Base-by-base conservation (phyloP, 179 eudicot genomes). In the Silene vulgaris region DNA sequence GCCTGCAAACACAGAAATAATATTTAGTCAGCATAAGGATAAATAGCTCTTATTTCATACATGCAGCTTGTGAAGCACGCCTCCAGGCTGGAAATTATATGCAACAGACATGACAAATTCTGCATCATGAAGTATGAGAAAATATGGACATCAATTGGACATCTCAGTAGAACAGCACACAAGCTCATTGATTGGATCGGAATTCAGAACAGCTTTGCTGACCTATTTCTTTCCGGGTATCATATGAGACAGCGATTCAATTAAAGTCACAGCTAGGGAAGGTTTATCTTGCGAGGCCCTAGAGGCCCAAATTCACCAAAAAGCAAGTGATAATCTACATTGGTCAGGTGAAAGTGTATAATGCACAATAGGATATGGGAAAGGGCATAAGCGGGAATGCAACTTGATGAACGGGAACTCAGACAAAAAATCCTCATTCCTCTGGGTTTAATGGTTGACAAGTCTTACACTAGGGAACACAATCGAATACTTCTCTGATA, bases 1-100 rank as follows among this genome's bases (percentile, higher is more conserved):
- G 90, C 99, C 99, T 95, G 81, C 83, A 88, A 74, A 76, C 45
- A 78, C 77, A 79, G 77, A 75, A 54, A 6, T 14, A 73, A 32
- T 21, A 17, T 16, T 21, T 11, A 17, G 35, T 32, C 71, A 26
- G 60, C 77, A 73, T 37, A 14, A 52, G 30, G 48, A 64, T 7
- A 26, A 14, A 56, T 23, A 65, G 71, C 57, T 1, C 71, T 61
- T 52, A 9, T 23, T 60, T 21, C 48, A 67, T 13, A 14, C 64
- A 30, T 45, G 69, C 56, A 69, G 16, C 40, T 68, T 37, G 37
- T 11, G 32, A 26, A 14, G 71, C 54, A 70, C 61, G 52, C 14
- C 20, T 45, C 9, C 11, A 48, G 60, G 57, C 52, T n/a, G 23
- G 19, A 72, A 57, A 28, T 37, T 63, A 30, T 56, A 69, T 43